Percentiles rank a stretch among this genome's conserved stretches.
Evolutionary conservation across 306 rosid species (phyloP).

Genomic region (Casuarina cunninghamiana): DNA sequence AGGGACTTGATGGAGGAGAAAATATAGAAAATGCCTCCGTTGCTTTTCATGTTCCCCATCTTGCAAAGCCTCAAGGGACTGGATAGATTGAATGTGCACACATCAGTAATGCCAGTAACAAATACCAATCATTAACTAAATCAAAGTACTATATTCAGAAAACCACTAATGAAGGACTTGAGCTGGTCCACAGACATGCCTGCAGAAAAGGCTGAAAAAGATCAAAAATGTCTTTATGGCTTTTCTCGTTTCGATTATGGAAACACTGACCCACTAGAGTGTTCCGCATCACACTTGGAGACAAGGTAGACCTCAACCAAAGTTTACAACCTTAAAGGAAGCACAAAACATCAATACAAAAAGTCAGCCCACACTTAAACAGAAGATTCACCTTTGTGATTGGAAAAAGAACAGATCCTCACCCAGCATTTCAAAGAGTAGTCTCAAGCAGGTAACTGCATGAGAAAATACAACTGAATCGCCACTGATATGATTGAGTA

Average conservation of each 20-base stretch:
- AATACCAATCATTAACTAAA: not conserved
- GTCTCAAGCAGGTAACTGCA: constrained; percentile 86
- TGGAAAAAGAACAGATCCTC: constrained; percentile 24
- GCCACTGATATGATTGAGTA: constrained; percentile 86
- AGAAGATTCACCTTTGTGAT: constrained; percentile 11
- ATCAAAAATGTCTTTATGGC: constrained; percentile 91
- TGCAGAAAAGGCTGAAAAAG: constrained; percentile 91
- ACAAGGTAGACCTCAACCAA: constrained; percentile 93
- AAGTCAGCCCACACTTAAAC: constrained; percentile 26
- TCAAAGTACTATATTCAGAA: not conserved
- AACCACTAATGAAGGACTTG: not conserved
- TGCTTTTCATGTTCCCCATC: constrained; percentile 97
- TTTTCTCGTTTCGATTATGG: constrained; percentile 89
- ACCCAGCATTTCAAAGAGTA: constrained; percentile 94
- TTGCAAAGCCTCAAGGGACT: constrained; percentile 99
- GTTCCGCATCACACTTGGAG: constrained; percentile 93
- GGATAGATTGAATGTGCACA: constrained; percentile 31
- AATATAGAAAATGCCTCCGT: constrained; percentile 91
- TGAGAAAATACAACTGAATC: constrained; percentile 88
- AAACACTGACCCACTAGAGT: constrained; percentile 97
- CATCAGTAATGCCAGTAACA: constrained; percentile 26
- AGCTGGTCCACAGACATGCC: constrained; percentile 55
- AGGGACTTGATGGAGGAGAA: constrained; percentile 96
- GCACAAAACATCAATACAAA: constrained; percentile 30
- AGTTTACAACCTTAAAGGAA: constrained; percentile 81